Evolutionary conservation across 768 basidiomycete species (phyloP), one percentile per base, ranked within the genome.

Genomic region (Mycena kentingensis): DNA sequence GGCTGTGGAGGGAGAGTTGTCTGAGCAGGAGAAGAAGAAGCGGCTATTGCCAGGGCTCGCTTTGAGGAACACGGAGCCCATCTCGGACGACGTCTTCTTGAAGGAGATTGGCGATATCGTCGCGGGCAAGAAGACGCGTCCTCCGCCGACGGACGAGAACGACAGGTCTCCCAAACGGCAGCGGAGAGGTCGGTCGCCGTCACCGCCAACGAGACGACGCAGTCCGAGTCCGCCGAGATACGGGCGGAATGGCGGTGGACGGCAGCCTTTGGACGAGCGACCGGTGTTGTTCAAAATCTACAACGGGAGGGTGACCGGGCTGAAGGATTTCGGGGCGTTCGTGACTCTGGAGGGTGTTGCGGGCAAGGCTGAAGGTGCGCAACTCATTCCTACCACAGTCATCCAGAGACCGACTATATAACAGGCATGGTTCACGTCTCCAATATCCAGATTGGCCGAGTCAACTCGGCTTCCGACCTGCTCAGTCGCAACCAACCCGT

Each of bases 341-440:
- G 88, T 97, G 34, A 80, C 81, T 27, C 70, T 99, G 5, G 95
- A 99, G 56, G 96, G 96, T 25, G 73, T 98, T 41, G 71, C 74
- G 13, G 94, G 94, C 11, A 77, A 93, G 24, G 85, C 81, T 8
- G 96, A 99, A 79, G 97, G 96, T 93, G 72, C 57, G 84, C 69
- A 28, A 21, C 18, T 36, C 35, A 45, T 22, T 42, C 18, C 15
- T 21, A n/a, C 43, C 34, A 19, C 52, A 18, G 54, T 13, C 38
- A 11, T 22, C 32, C 2, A 21, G 35, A 58, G 52, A 60, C 65
- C 26, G 37, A 34, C 16, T 41, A 28, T 31, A 5, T 55, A 16
- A 18, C 52, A 98, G 96, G 96, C n/a, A 85, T 99, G 87, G 91
- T 98, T 21, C 97, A 98, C 68, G 87, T 98, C 59, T 96, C 95